Base-by-base conservation (phyloP, 2,329 filamentous ascomycete species). In the Sporothrix globosa region DNA sequence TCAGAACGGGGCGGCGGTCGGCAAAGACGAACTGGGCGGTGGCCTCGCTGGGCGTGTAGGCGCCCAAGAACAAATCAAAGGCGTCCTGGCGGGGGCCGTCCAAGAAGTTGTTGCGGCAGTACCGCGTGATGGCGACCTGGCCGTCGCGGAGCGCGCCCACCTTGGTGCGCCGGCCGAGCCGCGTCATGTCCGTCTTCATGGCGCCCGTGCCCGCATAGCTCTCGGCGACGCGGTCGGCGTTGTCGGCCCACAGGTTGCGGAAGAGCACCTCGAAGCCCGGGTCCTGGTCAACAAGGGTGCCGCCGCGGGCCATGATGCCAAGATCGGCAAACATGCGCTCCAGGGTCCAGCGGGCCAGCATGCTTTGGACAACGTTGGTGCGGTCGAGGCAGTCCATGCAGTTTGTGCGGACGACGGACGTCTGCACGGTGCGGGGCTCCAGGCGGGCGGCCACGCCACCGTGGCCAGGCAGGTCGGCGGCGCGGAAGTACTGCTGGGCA, bases 361-460 rank as follows among this genome's bases (percentile, higher is more conserved):
- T 97, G 79, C 93, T 97, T 81, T 99, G 96, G 3, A 99, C 93
- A 7, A 99, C 94, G 76, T 99, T 99, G 68, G 96, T 99, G 68
- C 96, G 91, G 80, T 99, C 96, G 17, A 99, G 87, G 75, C 96
- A 99, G 81, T 99, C 96, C 96, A 99, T 99, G 82, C 96, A 99
- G 80, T 99, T 99, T 52, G 96, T 97, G 69, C 96, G 90, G 74
- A 99, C 94, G 19, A 98, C 94, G 72, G 92, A 93, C 1, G 89
- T 92, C 83, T 99, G 96, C 74, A 88, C 86, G 73, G 88, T 90
- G 73, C 93, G 90, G 46, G 93, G 88, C 76, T 98, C 95, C 14
- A 97, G 85, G 21, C 87, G 88, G 30, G 90, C 92, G 69, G 90
- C 85, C 63, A 84, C 79, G 75, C 88, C 87, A 41, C 91, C 91